phyloP scores from a whole-genome alignment of 805 yeast species.

The Candida pseudofarinosa region DNA sequence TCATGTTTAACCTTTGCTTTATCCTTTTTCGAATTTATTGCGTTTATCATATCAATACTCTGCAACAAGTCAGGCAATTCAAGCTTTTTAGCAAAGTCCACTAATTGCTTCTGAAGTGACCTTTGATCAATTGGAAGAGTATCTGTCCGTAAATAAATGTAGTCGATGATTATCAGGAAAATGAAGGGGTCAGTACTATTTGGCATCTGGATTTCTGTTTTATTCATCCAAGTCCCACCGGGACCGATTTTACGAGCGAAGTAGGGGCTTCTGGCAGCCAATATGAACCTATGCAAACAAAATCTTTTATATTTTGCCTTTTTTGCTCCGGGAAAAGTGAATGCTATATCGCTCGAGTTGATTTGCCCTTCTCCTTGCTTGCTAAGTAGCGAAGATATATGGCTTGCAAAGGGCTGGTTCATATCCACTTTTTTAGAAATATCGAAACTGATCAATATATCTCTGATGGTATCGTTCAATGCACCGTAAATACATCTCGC shows the following conservation, averaged over 20 bases:
- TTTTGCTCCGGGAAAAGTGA: constrained; percentile 19
- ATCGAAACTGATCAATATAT: constrained; percentile 54
- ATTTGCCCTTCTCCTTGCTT: constrained; percentile 14
- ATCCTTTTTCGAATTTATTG: constrained; percentile 16
- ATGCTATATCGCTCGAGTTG: constrained; percentile 28
- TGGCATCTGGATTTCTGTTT: constrained; percentile 15
- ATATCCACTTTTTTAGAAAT: constrained; percentile 65
- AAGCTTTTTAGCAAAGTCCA: constrained; percentile 28
- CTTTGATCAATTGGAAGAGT: constrained; percentile 19
- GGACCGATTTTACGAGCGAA: constrained; percentile 16
- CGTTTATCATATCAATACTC: constrained; percentile 25
- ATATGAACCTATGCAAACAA: constrained; percentile 24
- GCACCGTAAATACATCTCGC: constrained; percentile 77
- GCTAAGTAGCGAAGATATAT: constrained; percentile 48
- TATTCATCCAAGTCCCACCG: constrained; percentile 19
- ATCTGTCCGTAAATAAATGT: constrained; percentile 30
- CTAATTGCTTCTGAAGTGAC: constrained; percentile 15
- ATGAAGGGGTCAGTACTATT: constrained; percentile 11
- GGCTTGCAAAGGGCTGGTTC: constrained; percentile 70
- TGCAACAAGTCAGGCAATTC: constrained; percentile 33
- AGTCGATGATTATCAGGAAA: constrained; percentile 24
- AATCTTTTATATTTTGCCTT: constrained; percentile 14
- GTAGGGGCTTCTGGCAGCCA: constrained; percentile 32
- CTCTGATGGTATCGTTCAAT: constrained; percentile 59
- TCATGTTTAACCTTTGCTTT: constrained; percentile 28